Base-by-base conservation (phyloP, 139 green algal genomes). In the Nannochloris sp. region DNA sequence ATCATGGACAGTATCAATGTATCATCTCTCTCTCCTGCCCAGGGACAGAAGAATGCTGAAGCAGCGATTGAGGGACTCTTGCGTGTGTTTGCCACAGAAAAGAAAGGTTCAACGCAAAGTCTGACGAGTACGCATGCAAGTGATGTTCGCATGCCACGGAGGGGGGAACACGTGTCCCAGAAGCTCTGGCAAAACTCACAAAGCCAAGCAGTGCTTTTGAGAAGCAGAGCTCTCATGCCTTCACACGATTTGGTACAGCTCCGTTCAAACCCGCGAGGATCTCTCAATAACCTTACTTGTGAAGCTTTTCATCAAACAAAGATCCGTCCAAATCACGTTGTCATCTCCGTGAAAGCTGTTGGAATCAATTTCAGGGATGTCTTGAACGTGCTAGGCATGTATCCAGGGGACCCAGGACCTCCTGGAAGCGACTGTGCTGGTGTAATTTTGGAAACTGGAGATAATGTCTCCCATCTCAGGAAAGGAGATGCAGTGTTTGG, bases 341-440 rank as follows among this genome's bases (percentile, higher is more conserved):
- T 43, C 23, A 61, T 88, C 37, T 53, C 44, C 0, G 79, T 86
- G 4, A 80, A 72, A 49, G 74, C 71, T 3, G 67, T 86, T 17
- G 80, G 79, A 14, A 65, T 86, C 49, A 85, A 85, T 67, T 85
- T 86, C 66, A 57, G 77, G 40, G 72, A 81, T 60, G 72, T 82
- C 23, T 72, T 81, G 14, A 81, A 82, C 57, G 72, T 83, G 36
- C 49, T 82, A 33, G 78, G 65, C 12, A 82, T 80, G 71, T 82
- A 83, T 67, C 69, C 75, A 29, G 74, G 74, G 20, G 75, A 82
- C 49, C 48, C 49, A 44, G 63, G 63, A 16, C 62, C 69, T 40
- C 75, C 75, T 14, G 78, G 78, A 8, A 73, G 74, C 33, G 78
- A 84, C 62, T 78, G 67, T 53, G 46, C n/a, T 53, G 46, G 16